Conservation (phyloP, 2,329 filamentous ascomycete genomes). For the Piedraia hortae region DNA sequence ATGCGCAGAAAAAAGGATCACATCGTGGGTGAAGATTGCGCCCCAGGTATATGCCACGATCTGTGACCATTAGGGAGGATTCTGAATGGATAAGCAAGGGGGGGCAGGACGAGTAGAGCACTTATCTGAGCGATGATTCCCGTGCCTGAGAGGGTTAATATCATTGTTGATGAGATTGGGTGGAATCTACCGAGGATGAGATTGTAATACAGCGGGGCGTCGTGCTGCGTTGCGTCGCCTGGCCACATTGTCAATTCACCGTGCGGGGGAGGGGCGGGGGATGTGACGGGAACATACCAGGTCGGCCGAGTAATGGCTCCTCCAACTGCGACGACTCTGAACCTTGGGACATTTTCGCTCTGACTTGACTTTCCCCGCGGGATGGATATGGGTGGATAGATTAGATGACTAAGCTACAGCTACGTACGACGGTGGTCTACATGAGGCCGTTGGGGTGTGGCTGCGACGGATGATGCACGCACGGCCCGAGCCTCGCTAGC, state of each 20-base stretch:
- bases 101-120: no score
- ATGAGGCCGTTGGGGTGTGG: no score
- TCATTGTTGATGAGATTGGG: background rate
- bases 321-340: no score
- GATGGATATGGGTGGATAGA: no score
- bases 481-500: no score
- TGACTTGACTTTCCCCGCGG: no score
- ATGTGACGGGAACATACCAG: constrained; percentile 18
- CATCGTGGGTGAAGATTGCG: constrained; percentile 36
- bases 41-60: constrained; percentile 54
- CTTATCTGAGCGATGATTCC: constrained; percentile 57
- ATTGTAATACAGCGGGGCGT: constrained; percentile 38
- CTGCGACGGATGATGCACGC: no score
- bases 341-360: no score
- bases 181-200: constrained; percentile 39
- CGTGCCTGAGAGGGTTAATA: constrained; percentile 31
- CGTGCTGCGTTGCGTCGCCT: constrained; percentile 24
- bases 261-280: background rate
- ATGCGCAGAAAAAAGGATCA: constrained; percentile 71
- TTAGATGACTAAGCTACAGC: no score
- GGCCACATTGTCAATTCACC: background rate
- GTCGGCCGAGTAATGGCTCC: constrained; percentile 41
- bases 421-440: no score
- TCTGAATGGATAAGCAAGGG: no score
- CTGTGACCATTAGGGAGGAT: constrained; percentile 17